Conservation (phyloP, 2,329 filamentous ascomycete species). For the Exophiala bonariae region DNA sequence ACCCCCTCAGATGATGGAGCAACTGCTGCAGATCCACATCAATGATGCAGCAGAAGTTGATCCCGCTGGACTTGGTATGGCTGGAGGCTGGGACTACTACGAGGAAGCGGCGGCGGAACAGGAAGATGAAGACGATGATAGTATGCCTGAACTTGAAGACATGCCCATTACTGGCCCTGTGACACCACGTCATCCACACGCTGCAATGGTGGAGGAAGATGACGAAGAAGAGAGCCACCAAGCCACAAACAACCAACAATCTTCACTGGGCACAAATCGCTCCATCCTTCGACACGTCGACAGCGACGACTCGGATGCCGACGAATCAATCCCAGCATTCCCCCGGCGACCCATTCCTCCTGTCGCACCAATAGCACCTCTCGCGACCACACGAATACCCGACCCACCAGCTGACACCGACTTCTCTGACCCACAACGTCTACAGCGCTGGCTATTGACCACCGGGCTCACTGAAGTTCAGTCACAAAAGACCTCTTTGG, state of each 20-base stretch:
- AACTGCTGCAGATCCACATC: slow-evolving; percentile 22
- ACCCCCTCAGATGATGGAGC: slow-evolving; percentile 22
- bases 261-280: neutral
- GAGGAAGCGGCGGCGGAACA: slow-evolving; percentile 15
- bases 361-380: neutral
- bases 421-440: slow-evolving; percentile 26
- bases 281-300: slow-evolving; percentile 24
- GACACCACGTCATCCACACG: slow-evolving; percentile 13
- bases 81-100: slow-evolving; percentile 27
- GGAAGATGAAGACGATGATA: slow-evolving; percentile 17
- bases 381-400: neutral
- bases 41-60: slow-evolving; percentile 16
- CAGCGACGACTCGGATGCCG: slow-evolving; percentile 22
- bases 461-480: slow-evolving; percentile 25
- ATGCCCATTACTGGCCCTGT: slow-evolving; percentile 1
- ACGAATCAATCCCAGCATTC: no score
- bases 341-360: neutral
- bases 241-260: neutral
- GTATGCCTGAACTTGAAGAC: slow-evolving; percentile 25
- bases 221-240: slow-evolving; percentile 14
- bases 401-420: slow-evolving; percentile 6
- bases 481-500: slow-evolving; percentile 11
- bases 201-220: slow-evolving; percentile 27
- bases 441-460: slow-evolving; percentile 29
- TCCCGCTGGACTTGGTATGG: slow-evolving; percentile 19